A percentile compares a stretch with the other conserved stretches of the same genome.
Conservation (phyloP, 371 early-diverging fungal species). For the Mucor piriformis region DNA sequence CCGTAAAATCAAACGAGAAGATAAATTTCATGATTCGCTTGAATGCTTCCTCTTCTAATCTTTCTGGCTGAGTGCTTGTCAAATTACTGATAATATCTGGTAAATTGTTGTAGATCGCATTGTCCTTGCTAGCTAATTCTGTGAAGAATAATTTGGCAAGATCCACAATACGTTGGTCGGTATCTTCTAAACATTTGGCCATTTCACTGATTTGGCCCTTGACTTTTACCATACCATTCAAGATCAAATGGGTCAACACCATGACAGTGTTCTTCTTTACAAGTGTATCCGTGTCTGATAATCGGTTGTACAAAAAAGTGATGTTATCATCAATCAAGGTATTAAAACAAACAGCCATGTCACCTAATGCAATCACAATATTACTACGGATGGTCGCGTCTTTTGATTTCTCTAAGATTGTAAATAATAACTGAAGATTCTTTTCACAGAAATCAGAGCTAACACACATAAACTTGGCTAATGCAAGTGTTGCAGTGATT, state of each 20-base stretch:
- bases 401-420: slow-evolving; percentile 81
- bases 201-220: slow-evolving; percentile 97
- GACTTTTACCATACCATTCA: slow-evolving; percentile 98
- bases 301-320: slow-evolving; percentile 86
- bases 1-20: slow-evolving; percentile 83
- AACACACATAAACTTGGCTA: slow-evolving; percentile 96
- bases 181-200: slow-evolving; percentile 94
- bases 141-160: slow-evolving; percentile 94
- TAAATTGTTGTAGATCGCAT: slow-evolving; percentile 96
- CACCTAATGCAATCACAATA: slow-evolving; percentile 94
- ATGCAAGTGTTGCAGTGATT: slow-evolving; percentile 79
- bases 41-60: slow-evolving; percentile 79
- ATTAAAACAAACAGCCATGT: slow-evolving; percentile 94
- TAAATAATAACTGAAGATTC: slow-evolving; percentile 89
- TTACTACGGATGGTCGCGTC: slow-evolving; percentile 85
- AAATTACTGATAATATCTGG: slow-evolving; percentile 96
- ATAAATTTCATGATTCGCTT: slow-evolving; percentile 90
- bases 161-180: slow-evolving; percentile 85
- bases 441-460: slow-evolving; percentile 91
- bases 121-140: slow-evolving; percentile 94
- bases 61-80: slow-evolving; percentile 51
- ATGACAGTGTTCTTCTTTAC: slow-evolving; percentile 96
- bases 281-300: slow-evolving; percentile 74
- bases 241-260: slow-evolving; percentile 95
- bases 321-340: slow-evolving; percentile 94